Base-by-base conservation (phyloP, 495 filamentous ascomycete species). In the Lophiotrema nucula region DNA sequence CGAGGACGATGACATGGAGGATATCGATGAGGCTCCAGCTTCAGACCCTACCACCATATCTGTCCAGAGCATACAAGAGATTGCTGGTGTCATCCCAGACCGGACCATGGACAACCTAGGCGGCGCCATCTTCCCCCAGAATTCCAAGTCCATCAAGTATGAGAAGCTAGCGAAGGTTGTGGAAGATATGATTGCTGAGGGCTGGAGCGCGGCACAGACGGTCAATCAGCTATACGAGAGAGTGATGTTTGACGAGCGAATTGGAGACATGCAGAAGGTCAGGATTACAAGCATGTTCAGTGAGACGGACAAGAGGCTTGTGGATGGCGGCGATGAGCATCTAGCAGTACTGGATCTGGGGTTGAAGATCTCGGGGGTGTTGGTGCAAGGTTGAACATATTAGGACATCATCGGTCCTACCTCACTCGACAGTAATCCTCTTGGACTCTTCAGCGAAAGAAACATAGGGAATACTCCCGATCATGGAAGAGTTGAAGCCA, bases 321-420 rank as follows among this genome's bases (percentile, higher is more conserved):
- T 95, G n/a, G 95, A 99, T 71, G 93, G 93, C n/a, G 86, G 90
- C 2, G 95, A 99, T 68, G 93, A 99, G 72, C 91, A 97, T 67
- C 73, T 99, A 19, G 88, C 87, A 8, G 87, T 97, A 41, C 70
- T 97, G 37, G 93, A 99, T 71, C 69, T 97, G 55, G 77, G 86
- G 19, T 73, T 97, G 58, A 82, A 88, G 64, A 84, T 97, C 69
- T 85, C 88, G 0, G 84, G 84, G 12, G 85, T 96, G 47, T 61
- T 97, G 39, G 8, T 10, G 10, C 11, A 43, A 18, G 39, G 11
- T 10, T 43, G 39, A 43, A 35, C 31, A n/a, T 8, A n/a, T 35
- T 35, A 35, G 31, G 31, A n/a, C n/a, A n/a, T n/a, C n/a, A n/a
- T n/a, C n/a, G n/a, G n/a, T n/a, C n/a, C n/a, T n/a, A n/a, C n/a